phyloP scores from a whole-genome alignment of 1,139 yeast genomes.

The Kurtzmaniella quercitrusa region DNA sequence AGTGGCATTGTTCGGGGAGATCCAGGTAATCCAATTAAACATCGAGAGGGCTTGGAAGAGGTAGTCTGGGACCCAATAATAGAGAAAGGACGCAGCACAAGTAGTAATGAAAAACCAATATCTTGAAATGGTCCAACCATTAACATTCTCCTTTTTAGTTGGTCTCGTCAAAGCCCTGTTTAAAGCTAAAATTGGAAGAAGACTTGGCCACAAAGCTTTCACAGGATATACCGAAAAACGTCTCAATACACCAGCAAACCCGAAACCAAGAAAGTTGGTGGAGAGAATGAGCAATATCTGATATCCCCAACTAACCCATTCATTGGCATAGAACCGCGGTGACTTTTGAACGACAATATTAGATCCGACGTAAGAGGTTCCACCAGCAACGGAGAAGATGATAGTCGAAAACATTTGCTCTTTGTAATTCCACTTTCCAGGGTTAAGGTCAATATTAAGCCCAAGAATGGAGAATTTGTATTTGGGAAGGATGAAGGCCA shows the following conservation, averaged over 20 bases:
- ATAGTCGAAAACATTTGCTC: constrained; percentile 28
- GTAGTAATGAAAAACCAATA: constrained; percentile 43
- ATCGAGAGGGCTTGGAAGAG: constrained; percentile 45
- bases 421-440: constrained; percentile 27
- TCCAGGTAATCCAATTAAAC: constrained; percentile 67
- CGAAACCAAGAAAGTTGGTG: constrained; percentile 57
- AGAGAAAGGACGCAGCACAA: constrained; percentile 37
- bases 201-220: constrained; percentile 51
- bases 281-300: constrained; percentile 44
- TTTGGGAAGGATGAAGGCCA: constrained; percentile 19
- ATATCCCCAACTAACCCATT: constrained; percentile 40
- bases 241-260: constrained; percentile 56
- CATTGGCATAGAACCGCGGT: constrained; percentile 17
- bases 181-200: constrained; percentile 49
- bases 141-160: constrained; percentile 35
- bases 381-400: constrained; percentile 17
- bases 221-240: constrained; percentile 51
- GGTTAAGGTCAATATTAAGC: constrained; percentile 16
- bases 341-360: constrained; percentile 19
- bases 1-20: constrained; percentile 48
- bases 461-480: constrained; percentile 12
- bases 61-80: constrained; percentile 56
- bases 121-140: constrained; percentile 51
- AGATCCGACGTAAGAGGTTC: constrained; percentile 17
- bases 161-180: constrained; percentile 45